Evolutionary conservation across 2,329 filamentous ascomycete species (phyloP), one percentile per base, ranked within the genome.

Genomic region (Scedosporium dehoogii): DNA sequence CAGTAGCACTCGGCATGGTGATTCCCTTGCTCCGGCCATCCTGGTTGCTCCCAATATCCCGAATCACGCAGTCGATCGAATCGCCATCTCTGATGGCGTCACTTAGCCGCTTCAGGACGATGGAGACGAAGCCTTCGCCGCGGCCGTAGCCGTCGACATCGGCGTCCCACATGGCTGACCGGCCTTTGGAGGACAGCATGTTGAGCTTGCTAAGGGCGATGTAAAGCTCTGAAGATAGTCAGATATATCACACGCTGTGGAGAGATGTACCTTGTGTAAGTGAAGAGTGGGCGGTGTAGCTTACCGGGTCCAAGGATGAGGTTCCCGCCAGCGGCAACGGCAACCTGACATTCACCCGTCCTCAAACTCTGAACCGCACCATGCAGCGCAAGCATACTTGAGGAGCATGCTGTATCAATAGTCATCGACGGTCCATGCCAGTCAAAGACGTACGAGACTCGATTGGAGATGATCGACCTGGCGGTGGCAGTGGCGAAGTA

Each of bases 401-500:
- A 72, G 1, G 72, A 74, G 61, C 74, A 76, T 2, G 73, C 74
- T 1, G 74, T 75, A 60, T 75, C 69, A 2, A 75, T 67, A 1
- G 73, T 70, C 60, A 75, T 68, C 29, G 68, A 73, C 0, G 74
- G 73, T 2, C 74, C 74, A 10, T 67, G 66, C 33, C 72, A 65
- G 58, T 75, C 69, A 59, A 73, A 76, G 61, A 71, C 71, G 59
- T 74, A 75, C 9, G 81, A 84, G 14, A 85, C 75, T 0, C 82
- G 76, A 67, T 85, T 85, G 2, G 81, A 75, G 69, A 84, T 74
- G 61, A 84, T 79, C 63, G 80, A 78, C 55, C 78, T 78, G 3
- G 79, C 79, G 21, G 78, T 80, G 5, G 82, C 82, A 0, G 80
- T 83, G 6, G 81, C 68, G 33, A 71, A 69, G 65, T 76, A 73